phyloP scores from a whole-genome alignment of 768 basidiomycete species.

The Boletus subparvulus region DNA sequence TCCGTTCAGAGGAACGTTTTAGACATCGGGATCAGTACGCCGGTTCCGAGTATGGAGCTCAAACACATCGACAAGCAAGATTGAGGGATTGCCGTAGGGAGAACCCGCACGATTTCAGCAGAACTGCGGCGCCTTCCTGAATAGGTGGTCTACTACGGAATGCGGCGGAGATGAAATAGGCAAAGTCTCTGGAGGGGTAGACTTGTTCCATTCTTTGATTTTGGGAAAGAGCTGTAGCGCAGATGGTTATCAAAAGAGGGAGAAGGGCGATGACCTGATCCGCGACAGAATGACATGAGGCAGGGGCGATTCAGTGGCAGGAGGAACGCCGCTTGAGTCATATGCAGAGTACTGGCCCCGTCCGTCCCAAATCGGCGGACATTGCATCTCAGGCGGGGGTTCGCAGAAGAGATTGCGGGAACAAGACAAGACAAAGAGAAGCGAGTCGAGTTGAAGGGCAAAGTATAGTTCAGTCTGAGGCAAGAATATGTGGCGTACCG shows the following conservation, averaged over 20 bases:
- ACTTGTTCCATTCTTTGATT: slow-evolving; percentile 23
- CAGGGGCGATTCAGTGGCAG: slow-evolving; percentile 11
- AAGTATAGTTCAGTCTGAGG: not conserved
- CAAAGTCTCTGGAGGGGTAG: slow-evolving; percentile 3
- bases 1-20: not conserved
- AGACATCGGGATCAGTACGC: slow-evolving; percentile 14
- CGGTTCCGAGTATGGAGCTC: slow-evolving; percentile 21
- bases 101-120: slow-evolving; percentile 26
- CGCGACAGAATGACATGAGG: slow-evolving; percentile 20
- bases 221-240: slow-evolving; percentile 4
- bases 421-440: not conserved
- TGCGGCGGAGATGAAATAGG: slow-evolving; percentile 34
- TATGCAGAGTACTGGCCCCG: slow-evolving; percentile 6
- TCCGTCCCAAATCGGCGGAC: slow-evolving; percentile 15
- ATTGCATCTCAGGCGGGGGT: slow-evolving; percentile 5
- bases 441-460: slow-evolving; percentile 6
- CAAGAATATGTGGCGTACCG: slow-evolving; percentile 5
- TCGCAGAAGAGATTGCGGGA: slow-evolving; percentile 6
- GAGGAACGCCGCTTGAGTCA: slow-evolving; percentile 18
- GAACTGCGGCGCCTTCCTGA: slow-evolving; percentile 16
- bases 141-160: slow-evolving; percentile 10
- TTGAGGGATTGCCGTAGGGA: slow-evolving; percentile 21
- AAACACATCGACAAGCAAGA: slow-evolving; percentile 4
- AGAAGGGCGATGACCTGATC: slow-evolving; percentile 20
- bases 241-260: slow-evolving; percentile 15